Conservation (phyloP, 257 asterid genomes). For the Linderniella brevidens region DNA sequence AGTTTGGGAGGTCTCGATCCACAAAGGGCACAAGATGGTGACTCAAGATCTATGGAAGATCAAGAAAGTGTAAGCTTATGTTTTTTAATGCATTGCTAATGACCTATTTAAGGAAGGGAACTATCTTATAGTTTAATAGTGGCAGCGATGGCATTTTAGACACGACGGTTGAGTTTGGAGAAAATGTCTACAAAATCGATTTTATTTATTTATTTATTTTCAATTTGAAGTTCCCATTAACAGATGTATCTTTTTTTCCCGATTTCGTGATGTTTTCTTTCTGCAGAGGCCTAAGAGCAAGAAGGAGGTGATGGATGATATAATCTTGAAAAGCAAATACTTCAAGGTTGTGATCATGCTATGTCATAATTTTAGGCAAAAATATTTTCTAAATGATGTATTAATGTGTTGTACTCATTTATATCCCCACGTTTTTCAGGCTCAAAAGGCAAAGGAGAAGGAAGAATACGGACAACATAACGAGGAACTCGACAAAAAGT, state of each 20-base stretch:
- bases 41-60: constrained; percentile 17
- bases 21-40: constrained; percentile 23
- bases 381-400: no score
- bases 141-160: no score
- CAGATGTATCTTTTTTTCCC: constrained; percentile 8
- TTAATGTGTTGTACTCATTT: constrained; percentile 7
- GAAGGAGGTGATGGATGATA: constrained; percentile 92
- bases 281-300: constrained; percentile 78
- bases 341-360: constrained; percentile 50
- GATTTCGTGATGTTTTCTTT: constrained; percentile 10
- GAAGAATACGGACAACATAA: constrained; percentile 61
- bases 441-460: constrained; percentile 88
- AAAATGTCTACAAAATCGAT: not conserved
- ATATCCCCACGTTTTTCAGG: constrained; percentile 29
- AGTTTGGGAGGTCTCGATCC: constrained; percentile 20
- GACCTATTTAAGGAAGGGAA: no score
- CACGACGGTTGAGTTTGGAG: no score
- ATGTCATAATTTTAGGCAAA: not conserved
- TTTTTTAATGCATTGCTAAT: constrained; percentile 11
- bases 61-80: constrained; percentile 40
- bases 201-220: not conserved
- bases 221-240: not conserved
- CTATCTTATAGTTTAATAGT: no score
- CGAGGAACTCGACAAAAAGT: constrained; percentile 69
- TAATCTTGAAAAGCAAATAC: constrained; percentile 78